Base-by-base conservation (phyloP, 768 basidiomycete genomes). In the Leccinellum albellum region DNA sequence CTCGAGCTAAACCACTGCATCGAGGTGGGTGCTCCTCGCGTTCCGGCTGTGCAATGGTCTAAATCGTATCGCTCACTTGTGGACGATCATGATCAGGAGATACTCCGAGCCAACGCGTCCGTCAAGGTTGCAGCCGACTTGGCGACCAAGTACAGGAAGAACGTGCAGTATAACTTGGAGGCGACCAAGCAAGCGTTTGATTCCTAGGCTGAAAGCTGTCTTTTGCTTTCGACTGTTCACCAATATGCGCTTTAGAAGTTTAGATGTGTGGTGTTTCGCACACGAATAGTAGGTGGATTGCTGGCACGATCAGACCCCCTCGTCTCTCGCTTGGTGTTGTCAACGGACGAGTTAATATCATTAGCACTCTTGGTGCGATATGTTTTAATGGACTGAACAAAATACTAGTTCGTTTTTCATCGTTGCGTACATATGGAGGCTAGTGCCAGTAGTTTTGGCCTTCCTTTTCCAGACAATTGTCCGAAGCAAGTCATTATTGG, bases 111-210 rank as follows among this genome's bases (percentile, higher is more conserved):
- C 7, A 91, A 94, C 59, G 78, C 83, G 0, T 83, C 84, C 31
- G 84, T 94, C 45, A 86, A 87, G 66, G 86, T 84, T 37, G 89
- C 94, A 0, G 87, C 94, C 3, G 87, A 93, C 68, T 77, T 98
- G 17, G 82, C 89, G 32, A 84, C 84, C 37, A 94, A 93, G 70
- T 97, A 98, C 71, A 80, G 88, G 61, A 87, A 92, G 74, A 98
- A 98, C 74, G 94, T 94, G 52, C 87, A 89, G 69, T 96, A 94
- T 70, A 96, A 95, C 69, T 71, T 97, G 56, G 88, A 91, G 65
- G 87, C 88, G 46, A 88, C 84, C 49, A 81, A 77, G 60, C 68
- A 71, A 13, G 70, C 68, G 56, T 56, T 46, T 50, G 26, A 58
- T 29, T 53, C 61, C 6, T 55, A 9, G 26, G 14, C 35, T 37